phyloP scores from a whole-genome alignment of 495 filamentous ascomycete genomes.

The Venustampulla echinocandica region DNA sequence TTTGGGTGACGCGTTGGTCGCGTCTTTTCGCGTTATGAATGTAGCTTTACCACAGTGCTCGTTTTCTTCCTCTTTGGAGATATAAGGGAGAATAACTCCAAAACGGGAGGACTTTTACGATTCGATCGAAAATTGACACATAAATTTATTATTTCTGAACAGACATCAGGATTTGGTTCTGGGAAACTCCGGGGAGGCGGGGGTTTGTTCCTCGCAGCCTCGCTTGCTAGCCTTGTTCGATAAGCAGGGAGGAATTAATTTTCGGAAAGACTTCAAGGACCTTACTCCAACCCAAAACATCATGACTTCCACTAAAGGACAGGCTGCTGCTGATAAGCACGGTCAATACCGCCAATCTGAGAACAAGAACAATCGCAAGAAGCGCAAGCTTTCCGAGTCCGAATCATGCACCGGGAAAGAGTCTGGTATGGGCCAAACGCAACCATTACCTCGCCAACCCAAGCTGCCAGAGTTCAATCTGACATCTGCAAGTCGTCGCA shows the following conservation, averaged over 20 bases:
- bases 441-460: slow-evolving; percentile 11
- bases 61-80: too few relatives aligned
- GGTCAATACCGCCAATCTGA: slow-evolving; percentile 2
- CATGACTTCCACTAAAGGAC: slow-evolving; percentile 6
- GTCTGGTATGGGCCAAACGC: slow-evolving; percentile 6
- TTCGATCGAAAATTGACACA: too few relatives aligned
- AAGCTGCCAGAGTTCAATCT: slow-evolving; percentile 27
- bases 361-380: slow-evolving; percentile 13
- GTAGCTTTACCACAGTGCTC: too few relatives aligned
- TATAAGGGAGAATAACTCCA: too few relatives aligned
- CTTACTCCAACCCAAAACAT: background rate
- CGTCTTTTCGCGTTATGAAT: slow-evolving; percentile 14
- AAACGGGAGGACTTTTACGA: too few relatives aligned
- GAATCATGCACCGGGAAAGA: slow-evolving; percentile 3
- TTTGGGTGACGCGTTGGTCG: slow-evolving; percentile 7
- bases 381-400: slow-evolving; percentile 17
- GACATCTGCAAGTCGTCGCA: slow-evolving; percentile 15
- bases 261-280: background rate
- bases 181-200: too few relatives aligned
- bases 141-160: too few relatives aligned
- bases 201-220: slow-evolving; percentile 11
- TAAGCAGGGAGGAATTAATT: slow-evolving; percentile 1
- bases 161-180: too few relatives aligned
- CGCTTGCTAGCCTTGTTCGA: slow-evolving; percentile 10
- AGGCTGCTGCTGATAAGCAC: background rate